Evolutionary conservation across 495 filamentous ascomycete genomes (phyloP).

Genomic region (Astrocystis sublimbata): DNA sequence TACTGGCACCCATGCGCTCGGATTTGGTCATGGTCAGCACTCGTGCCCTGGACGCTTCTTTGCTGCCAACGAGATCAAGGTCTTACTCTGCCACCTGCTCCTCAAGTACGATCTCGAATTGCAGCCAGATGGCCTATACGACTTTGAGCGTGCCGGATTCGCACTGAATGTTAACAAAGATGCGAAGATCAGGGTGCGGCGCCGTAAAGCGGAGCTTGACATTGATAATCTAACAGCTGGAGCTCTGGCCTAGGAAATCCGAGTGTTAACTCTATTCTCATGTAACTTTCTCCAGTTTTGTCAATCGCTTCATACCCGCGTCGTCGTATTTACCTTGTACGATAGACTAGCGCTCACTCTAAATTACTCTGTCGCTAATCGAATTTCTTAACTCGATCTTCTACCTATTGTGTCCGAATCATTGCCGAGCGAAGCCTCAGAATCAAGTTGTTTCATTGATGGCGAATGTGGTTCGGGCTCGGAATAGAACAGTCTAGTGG

Average conservation of each 20-base stretch:
- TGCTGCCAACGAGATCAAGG: slow-evolving; percentile 42
- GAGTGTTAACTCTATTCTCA: neutral
- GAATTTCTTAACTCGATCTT: too few species aligned
- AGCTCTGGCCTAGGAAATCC: neutral
- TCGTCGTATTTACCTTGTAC: too few species aligned
- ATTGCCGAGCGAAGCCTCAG: too few species aligned
- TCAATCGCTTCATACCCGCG: too few species aligned
- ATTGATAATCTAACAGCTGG: slow-evolving; percentile 5
- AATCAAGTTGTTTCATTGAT: too few species aligned
- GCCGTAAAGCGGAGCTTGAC: slow-evolving; percentile 9
- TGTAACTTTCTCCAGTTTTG: too few species aligned
- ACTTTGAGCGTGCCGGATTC: neutral
- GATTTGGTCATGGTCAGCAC: slow-evolving; percentile 42
- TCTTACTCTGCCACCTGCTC: slow-evolving; percentile 39
- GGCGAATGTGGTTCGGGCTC: too few species aligned
- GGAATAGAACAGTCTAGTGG: too few species aligned
- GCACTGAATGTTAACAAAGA: neutral
- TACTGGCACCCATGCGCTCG: slow-evolving; percentile 40
- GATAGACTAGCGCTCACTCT: too few species aligned
- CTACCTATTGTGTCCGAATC: too few species aligned
- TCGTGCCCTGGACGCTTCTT: slow-evolving; percentile 48
- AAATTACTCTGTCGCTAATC: too few species aligned
- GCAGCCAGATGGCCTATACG: neutral
- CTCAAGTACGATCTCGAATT: slow-evolving; percentile 44
- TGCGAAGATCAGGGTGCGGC: slow-evolving; percentile 3